phyloP scores from a whole-genome alignment of 805 yeast species.

The Suhomyces sp. region DNA sequence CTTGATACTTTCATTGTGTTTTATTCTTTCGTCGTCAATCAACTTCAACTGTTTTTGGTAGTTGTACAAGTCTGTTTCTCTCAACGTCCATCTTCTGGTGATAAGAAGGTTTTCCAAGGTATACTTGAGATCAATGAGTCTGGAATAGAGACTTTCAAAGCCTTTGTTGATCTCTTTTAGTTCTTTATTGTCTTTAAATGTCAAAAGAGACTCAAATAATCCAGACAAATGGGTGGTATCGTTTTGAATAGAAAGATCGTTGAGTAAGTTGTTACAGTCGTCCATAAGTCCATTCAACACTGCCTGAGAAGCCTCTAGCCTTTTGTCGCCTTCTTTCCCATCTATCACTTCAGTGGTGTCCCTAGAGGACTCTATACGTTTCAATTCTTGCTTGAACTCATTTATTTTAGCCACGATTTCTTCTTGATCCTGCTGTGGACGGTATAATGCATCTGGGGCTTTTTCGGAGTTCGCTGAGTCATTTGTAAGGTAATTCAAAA shows the following conservation, averaged over 20 bases:
- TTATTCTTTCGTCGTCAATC: conserved; percentile 69
- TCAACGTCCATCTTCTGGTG: conserved; percentile 95
- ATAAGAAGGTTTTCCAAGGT: conserved; percentile 79
- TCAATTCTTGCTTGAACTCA: conserved; percentile 23
- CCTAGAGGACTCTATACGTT: conserved; percentile 36
- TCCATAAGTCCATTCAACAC: conserved; percentile 74
- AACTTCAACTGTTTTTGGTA: conserved; percentile 72
- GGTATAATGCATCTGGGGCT: background rate
- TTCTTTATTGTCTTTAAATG: conserved; percentile 41
- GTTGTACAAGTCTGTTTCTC: conserved; percentile 89
- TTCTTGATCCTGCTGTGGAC: background rate
- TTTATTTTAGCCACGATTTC: conserved; percentile 13
- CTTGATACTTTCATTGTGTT: conserved; percentile 37
- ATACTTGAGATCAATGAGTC: conserved; percentile 62
- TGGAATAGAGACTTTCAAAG: conserved; percentile 56
- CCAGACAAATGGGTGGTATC: conserved; percentile 22
- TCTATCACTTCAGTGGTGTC: conserved; percentile 47
- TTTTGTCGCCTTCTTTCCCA: conserved; percentile 16
- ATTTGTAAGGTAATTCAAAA: conserved; percentile 41
- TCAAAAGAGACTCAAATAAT: conserved; percentile 20
- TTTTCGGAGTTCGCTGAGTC: background rate
- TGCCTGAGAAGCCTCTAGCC: conserved; percentile 31
- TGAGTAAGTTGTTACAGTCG: conserved; percentile 73
- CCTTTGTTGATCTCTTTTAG: conserved; percentile 7
- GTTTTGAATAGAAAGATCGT: conserved; percentile 57